A percentile compares a stretch with the other conserved stretches of the same genome.
phyloP scores from a whole-genome alignment of 1,284 basidiomycete genomes.

The Ganoderma meredithae region DNA sequence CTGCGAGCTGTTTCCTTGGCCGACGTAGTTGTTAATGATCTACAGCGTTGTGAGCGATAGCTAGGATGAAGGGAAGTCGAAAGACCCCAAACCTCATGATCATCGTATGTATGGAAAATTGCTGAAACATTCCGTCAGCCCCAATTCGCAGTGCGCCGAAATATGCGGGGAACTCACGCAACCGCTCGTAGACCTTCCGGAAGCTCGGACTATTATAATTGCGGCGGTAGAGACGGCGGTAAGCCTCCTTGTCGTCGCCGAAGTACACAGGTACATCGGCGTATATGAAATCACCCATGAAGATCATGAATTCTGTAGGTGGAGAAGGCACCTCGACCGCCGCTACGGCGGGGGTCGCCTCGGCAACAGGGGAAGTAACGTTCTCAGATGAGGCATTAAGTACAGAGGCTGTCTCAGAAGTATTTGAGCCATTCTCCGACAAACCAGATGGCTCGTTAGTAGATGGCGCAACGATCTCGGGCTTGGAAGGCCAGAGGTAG shows the following conservation, averaged over 20 bases:
- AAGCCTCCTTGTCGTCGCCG: slow-evolving; percentile 62
- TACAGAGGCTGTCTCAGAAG: slow-evolving; percentile 7
- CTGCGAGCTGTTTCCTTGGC: slow-evolving; percentile 59
- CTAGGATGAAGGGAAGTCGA: neutral
- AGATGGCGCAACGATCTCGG: neutral
- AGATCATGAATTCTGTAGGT: slow-evolving; percentile 63
- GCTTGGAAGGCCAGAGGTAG: slow-evolving; percentile 50
- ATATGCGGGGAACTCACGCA: slow-evolving; percentile 56
- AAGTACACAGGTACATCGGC: slow-evolving; percentile 75
- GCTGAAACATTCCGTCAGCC: slow-evolving; percentile 48
- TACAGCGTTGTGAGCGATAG: slow-evolving; percentile 34
- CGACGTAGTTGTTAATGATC: slow-evolving; percentile 73
- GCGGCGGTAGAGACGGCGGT: slow-evolving; percentile 69
- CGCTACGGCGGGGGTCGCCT: slow-evolving; percentile 19
- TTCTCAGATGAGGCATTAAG: slow-evolving; percentile 19
- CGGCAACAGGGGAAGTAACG: slow-evolving; percentile 6
- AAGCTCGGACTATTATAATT: slow-evolving; percentile 72
- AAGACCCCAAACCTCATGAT: slow-evolving; percentile 62
- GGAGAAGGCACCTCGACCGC: slow-evolving; percentile 22
- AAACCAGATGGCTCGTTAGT: neutral
- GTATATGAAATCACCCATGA: slow-evolving; percentile 81
- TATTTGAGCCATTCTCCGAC: neutral
- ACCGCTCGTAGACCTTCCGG: slow-evolving; percentile 67
- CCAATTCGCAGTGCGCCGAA: neutral
- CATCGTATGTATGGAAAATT: slow-evolving; percentile 69